These are phyloP conservation scores for Globisporangium cystogenes DNA, from an alignment of 352 stramenopile genomes.

Conservation along the genomic window DNA sequence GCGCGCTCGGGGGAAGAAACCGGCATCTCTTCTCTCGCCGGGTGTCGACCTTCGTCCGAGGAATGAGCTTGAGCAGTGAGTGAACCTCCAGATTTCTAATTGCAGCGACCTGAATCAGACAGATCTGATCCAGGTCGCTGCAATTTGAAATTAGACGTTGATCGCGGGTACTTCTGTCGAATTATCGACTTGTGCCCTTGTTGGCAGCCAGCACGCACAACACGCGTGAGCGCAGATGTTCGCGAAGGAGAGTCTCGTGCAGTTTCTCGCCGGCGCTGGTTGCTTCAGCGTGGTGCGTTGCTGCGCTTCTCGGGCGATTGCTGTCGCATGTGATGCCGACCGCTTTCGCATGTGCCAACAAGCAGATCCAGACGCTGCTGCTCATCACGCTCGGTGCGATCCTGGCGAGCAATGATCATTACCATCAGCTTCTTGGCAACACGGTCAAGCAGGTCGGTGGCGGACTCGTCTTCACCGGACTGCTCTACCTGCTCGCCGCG, in stretches of 20 bases:
- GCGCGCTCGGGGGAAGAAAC: constrained; percentile 19
- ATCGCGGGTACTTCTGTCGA: too few species aligned
- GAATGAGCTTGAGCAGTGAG: too few species aligned
- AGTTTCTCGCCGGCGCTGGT: constrained; percentile 46
- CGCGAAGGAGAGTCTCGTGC: constrained; percentile 57
- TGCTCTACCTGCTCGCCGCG: constrained; percentile 45
- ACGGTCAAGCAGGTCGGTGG: constrained; percentile 48
- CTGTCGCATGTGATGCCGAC: background rate
- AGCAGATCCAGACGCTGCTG: constrained; percentile 44
- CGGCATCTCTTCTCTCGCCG: background rate
- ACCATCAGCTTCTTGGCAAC: constrained; percentile 52
- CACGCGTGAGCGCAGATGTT: constrained; percentile 28
- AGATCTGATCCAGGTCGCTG: too few species aligned
- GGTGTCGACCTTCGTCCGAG: background rate
- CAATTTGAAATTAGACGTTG: too few species aligned
- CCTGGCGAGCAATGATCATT: constrained; percentile 45
- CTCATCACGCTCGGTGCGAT: constrained; percentile 44
- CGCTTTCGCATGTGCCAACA: background rate
- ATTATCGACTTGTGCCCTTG: too few species aligned
- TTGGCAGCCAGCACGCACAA: too few species aligned
- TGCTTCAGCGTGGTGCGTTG: constrained; percentile 51
- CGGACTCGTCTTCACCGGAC: constrained; percentile 59
- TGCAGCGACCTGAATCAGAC: too few species aligned
- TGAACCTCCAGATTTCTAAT: too few species aligned
- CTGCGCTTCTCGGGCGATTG: constrained; percentile 5